Conservation (phyloP, 2,329 filamentous ascomycete species). For the Aspergillus terreus region DNA sequence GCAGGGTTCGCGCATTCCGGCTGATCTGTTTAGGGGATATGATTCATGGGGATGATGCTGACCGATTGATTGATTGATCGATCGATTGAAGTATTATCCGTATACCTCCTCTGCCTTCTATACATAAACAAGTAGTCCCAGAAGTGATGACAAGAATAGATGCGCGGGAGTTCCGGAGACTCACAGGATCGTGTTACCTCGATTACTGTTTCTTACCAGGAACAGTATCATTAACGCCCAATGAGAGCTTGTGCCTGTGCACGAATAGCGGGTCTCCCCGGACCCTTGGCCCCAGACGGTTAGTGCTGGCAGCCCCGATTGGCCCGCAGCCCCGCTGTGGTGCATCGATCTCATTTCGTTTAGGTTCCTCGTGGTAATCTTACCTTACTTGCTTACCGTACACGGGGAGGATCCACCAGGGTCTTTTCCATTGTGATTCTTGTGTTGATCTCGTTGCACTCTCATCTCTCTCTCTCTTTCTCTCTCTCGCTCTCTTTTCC, state of each 20-base stretch:
- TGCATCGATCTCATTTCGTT: conserved; percentile 20
- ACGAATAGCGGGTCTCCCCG: background rate
- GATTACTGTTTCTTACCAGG: too few relatives aligned
- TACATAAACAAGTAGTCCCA: too few relatives aligned
- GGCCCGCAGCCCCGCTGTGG: conserved; percentile 8
- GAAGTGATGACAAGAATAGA: too few relatives aligned
- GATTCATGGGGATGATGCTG: too few relatives aligned
- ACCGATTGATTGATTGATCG: too few relatives aligned
- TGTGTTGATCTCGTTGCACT: background rate
- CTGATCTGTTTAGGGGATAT: too few relatives aligned
- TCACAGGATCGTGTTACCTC: too few relatives aligned
- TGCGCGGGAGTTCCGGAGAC: too few relatives aligned
- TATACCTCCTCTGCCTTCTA: too few relatives aligned
- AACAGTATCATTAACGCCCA: background rate
- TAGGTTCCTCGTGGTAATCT: conserved; percentile 12
- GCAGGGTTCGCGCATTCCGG: background rate
- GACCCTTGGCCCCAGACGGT: background rate
- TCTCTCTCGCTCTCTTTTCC: conserved; percentile 1
- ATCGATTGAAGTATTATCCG: too few relatives aligned
- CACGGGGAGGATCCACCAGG: background rate
- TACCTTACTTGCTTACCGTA: conserved; percentile 6
- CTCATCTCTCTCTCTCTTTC: conserved; percentile 1
- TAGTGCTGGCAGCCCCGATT: conserved; percentile 11
- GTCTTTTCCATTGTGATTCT: background rate
- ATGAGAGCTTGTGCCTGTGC: background rate